Evolutionary conservation across 805 yeast species (phyloP).

Genomic region (Ogataea methanolica): DNA sequence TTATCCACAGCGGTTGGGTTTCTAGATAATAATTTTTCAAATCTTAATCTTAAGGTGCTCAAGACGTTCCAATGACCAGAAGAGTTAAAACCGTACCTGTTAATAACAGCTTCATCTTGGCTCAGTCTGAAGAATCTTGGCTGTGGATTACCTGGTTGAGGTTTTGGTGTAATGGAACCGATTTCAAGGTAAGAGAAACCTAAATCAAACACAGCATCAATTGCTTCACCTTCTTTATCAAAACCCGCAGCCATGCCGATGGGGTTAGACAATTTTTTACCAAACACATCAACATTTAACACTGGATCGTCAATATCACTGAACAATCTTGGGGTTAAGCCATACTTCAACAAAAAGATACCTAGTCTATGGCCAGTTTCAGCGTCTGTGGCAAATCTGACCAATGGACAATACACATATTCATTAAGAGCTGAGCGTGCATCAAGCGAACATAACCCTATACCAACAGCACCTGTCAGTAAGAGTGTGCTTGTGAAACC

Average conservation of each 20-base stretch:
- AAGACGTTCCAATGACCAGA: constrained; percentile 77
- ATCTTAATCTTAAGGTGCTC: constrained; percentile 61
- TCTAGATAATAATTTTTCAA: constrained; percentile 35
- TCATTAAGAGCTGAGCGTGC: constrained; percentile 82
- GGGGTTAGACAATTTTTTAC: constrained; percentile 55
- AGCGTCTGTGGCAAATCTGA: constrained; percentile 69
- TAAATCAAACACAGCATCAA: constrained; percentile 68
- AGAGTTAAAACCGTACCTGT: constrained; percentile 93
- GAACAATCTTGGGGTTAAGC: constrained; percentile 58
- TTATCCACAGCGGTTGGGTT: constrained; percentile 21
- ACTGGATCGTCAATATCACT: constrained; percentile 48
- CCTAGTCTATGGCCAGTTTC: constrained; percentile 83
- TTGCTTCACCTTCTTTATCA: constrained; percentile 89
- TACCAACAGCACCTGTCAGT: no score
- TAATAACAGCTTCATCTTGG: constrained; percentile 84
- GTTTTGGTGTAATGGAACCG: constrained; percentile 87
- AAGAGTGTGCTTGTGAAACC: no score
- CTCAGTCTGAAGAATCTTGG: constrained; percentile 89
- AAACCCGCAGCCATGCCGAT: constrained; percentile 94
- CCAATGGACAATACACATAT: constrained; percentile 71
- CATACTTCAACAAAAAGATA: constrained; percentile 61
- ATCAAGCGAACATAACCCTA: constrained; percentile 59
- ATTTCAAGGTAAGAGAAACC: constrained; percentile 92
- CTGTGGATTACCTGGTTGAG: constrained; percentile 92
- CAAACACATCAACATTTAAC: constrained; percentile 56